These are phyloP conservation scores for Fomitopsis serialis DNA, from an alignment of 768 basidiomycete genomes.

Conservation along the genomic window DNA sequence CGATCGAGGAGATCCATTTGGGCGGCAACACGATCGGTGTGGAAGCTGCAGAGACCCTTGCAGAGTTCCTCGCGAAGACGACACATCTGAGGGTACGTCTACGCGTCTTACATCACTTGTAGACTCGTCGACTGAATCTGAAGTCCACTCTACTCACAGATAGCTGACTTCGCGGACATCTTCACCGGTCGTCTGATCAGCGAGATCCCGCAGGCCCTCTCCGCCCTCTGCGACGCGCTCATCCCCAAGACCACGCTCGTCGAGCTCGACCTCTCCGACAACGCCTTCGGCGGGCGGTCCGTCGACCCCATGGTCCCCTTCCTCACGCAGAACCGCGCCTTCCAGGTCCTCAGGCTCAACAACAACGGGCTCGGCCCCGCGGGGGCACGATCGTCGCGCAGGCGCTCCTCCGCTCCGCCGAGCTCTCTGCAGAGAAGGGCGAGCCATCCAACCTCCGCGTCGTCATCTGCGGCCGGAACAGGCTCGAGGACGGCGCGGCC, in stretches of 20 bases:
- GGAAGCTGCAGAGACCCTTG: constrained; percentile 81
- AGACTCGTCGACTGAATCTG: neutral
- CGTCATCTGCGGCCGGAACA: constrained; percentile 91
- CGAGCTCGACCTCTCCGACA: constrained; percentile 90
- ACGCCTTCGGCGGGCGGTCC: constrained; percentile 93
- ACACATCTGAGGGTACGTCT: constrained; percentile 59
- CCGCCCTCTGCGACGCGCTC: constrained; percentile 84
- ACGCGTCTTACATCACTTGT: neutral
- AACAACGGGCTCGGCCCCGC: constrained; percentile 95
- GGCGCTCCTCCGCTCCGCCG: constrained; percentile 75
- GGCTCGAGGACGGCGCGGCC: constrained; percentile 91
- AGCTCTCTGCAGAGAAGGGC: constrained; percentile 58
- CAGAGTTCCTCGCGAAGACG: constrained; percentile 69
- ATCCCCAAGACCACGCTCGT: constrained; percentile 73
- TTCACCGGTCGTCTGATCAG: constrained; percentile 95
- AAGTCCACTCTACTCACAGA: constrained; percentile 36
- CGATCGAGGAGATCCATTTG: constrained; percentile 84
- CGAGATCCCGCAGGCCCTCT: constrained; percentile 89
- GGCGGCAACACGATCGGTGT: constrained; percentile 94
- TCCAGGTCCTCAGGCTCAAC: constrained; percentile 85
- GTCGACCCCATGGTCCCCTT: constrained; percentile 92
- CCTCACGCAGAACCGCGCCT: constrained; percentile 74
- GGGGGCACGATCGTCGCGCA: constrained; percentile 84
- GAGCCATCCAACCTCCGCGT: constrained; percentile 67
- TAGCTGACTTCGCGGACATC: constrained; percentile 95